Base-by-base conservation (phyloP, 495 filamentous ascomycete species). In the Hyaloscypha hepaticicola region DNA sequence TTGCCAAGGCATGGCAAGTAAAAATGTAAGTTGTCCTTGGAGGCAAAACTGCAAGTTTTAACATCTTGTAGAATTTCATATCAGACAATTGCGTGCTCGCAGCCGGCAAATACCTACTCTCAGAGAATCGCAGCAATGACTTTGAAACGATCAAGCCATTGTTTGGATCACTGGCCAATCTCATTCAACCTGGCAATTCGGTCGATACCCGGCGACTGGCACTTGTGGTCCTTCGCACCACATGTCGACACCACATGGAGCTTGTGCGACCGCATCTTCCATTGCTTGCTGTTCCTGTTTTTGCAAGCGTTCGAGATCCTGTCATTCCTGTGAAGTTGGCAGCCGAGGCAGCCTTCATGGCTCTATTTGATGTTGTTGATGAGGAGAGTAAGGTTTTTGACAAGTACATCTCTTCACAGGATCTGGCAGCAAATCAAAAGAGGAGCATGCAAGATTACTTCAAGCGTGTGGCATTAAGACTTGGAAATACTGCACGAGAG, bases 251-350 rank as follows among this genome's bases (percentile, higher is more conserved):
- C 25, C 82, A 93, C 68, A 84, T 87, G 41, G 90, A 94, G 55
- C 76, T 95, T 70, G 83, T 90, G 25, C 83, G 88, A 12, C 90
- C 92, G 22, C 92, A 97, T 72, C 81, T 98, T 56, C 75, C 83
- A 16, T 76, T 91, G 0, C 83, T 99, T 22, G 88, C 90, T 0
- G 88, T 90, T 16, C 88, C 92, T 2, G 85, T 97, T 48, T 99
- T 99, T 72, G 88, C 91, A 29, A 88, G 88, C 52, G 95, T 99
- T 22, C 88, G 95, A 33, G 95, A 98, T 73, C 81, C 88, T 48
- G 85, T 98, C n/a, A 98, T 99, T 58, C 96, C 96, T 5, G 88
- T 99, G 67, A 99, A 99, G 75, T 82, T 99, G 28, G 89, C 96
- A 3, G 92, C 95, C 14, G 95, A 99, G 77, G 94, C 93, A 2